phyloP scores from a whole-genome alignment of 1,284 basidiomycete genomes.

The Irpex sp. region DNA sequence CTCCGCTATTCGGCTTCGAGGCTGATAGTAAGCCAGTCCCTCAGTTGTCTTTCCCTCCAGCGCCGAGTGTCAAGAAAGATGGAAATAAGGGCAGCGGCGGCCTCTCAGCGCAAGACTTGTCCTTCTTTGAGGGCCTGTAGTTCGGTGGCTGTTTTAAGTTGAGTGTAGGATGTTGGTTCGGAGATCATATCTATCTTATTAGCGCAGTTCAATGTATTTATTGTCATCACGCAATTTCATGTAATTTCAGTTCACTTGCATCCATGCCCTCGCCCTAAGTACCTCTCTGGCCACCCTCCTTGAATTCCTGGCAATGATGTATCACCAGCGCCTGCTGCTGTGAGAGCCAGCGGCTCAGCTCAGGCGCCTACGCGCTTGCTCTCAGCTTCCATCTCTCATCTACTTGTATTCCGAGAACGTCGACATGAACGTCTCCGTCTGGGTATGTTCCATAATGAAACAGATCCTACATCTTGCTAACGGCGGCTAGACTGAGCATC shows the following conservation, averaged over 20 bases:
- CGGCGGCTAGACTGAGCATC: constrained; percentile 61
- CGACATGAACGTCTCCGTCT: background rate
- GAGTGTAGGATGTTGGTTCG: background rate
- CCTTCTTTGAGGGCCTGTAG: constrained; percentile 69
- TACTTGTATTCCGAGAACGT: background rate
- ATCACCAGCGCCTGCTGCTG: too few species aligned
- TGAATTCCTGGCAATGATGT: too few species aligned
- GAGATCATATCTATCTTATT: background rate
- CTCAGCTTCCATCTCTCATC: background rate
- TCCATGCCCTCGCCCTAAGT: too few species aligned
- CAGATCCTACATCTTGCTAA: background rate
- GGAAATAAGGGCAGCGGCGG: constrained; percentile 34
- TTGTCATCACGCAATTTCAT: background rate
- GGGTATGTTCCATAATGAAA: background rate
- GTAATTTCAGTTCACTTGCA: too few species aligned
- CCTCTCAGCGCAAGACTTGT: constrained; percentile 66
- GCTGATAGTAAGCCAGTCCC: background rate
- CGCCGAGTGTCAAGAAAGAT: background rate
- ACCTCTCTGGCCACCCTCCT: too few species aligned
- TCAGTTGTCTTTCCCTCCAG: background rate
- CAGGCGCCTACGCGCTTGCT: background rate
- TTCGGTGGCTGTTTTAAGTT: background rate
- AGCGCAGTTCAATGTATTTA: background rate
- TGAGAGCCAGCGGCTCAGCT: background rate
- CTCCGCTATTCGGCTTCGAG: background rate